These are phyloP conservation scores for Climacium dendroides DNA, from an alignment of 225 moss, liverwort and hornwort species.

Conservation along the genomic window DNA sequence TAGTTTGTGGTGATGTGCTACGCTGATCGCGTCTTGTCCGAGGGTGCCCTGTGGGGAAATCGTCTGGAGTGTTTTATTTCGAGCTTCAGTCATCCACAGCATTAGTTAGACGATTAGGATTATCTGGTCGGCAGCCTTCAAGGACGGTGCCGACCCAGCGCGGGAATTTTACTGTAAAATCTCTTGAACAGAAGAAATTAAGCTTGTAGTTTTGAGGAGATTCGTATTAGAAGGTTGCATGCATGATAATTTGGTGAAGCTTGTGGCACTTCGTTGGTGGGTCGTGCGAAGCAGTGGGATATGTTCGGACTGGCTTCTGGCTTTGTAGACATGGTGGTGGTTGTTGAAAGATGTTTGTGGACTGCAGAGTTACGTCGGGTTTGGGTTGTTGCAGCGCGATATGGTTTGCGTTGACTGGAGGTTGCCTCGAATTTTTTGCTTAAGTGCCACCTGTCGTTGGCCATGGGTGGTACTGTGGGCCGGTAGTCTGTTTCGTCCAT, in stretches of 20 bases:
- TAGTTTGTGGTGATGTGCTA: not conserved
- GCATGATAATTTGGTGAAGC: not conserved
- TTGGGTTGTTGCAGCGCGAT: not conserved
- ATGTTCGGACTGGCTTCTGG: not conserved
- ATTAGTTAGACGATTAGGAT: slow-evolving; percentile 1
- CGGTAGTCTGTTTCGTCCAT: not conserved
- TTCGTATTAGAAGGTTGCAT: not conserved
- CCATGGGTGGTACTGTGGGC: not conserved
- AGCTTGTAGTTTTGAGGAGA: not conserved
- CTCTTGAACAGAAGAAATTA: slow-evolving; percentile 15
- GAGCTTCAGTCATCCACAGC: not conserved
- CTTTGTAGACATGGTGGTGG: not conserved
- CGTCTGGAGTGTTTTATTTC: slow-evolving; percentile 1
- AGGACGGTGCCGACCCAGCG: not conserved
- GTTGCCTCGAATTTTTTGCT: not conserved
- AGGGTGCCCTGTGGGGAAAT: not conserved
- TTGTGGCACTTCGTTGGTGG: not conserved
- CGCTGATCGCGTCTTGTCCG: not conserved
- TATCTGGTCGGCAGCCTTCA: not conserved
- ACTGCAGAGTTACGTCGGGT: not conserved
- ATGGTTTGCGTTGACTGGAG: too few relatives aligned
- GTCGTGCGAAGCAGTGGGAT: not conserved
- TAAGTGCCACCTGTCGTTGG: not conserved
- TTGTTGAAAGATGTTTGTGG: not conserved
- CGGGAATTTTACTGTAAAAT: slow-evolving; percentile 30